A percentile compares a stretch with the other conserved stretches of the same genome.
Conservation (phyloP, 495 filamentous ascomycete species). For the Aspergillus incahuasiensis region DNA sequence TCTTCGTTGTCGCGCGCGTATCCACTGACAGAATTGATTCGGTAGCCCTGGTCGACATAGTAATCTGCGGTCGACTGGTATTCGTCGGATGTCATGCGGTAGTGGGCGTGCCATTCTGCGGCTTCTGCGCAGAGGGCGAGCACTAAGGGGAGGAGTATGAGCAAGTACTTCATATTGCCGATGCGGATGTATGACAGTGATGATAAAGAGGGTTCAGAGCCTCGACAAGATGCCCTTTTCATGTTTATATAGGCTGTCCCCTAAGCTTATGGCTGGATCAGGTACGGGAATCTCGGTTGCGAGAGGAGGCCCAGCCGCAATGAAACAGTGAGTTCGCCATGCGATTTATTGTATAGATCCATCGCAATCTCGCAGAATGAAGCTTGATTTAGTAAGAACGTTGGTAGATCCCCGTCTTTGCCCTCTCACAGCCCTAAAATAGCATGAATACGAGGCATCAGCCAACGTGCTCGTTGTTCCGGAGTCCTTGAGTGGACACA, state of each 20-base stretch:
- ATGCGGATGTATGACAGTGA: background rate
- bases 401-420: background rate
- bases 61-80: constrained; percentile 17
- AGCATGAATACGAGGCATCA: background rate
- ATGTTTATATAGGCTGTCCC: too few relatives aligned
- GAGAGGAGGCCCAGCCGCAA: background rate
- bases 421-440: background rate
- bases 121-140: constrained; percentile 11
- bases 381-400: background rate
- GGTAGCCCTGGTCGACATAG: constrained; percentile 15
- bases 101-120: constrained; percentile 14
- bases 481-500: too few relatives aligned
- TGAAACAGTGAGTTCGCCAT: background rate
- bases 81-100: constrained; percentile 11
- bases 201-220: too few relatives aligned
- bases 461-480: too few relatives aligned
- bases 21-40: constrained; percentile 19
- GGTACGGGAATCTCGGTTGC: too few relatives aligned
- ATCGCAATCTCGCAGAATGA: background rate
- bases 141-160: constrained; percentile 1
- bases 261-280: too few relatives aligned
- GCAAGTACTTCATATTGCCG: constrained; percentile 2
- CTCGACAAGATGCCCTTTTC: too few relatives aligned
- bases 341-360: background rate
- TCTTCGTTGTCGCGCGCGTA: constrained; percentile 14